Conservation (phyloP, 176 grass and related monocot genomes). For the Metroxylon sagu region DNA sequence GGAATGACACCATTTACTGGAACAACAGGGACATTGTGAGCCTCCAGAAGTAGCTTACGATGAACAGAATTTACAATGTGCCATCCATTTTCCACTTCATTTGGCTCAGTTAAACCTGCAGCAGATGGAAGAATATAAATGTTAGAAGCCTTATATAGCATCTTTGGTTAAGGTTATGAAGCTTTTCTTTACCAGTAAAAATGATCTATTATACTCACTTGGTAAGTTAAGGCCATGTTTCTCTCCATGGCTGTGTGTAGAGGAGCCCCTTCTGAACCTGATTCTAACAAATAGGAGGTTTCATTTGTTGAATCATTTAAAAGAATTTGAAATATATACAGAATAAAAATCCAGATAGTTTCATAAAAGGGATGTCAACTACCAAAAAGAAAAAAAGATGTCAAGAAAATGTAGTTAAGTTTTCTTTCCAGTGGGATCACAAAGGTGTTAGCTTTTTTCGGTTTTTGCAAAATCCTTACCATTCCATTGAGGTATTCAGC, state of each 20-base stretch:
- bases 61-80: constrained; percentile 29
- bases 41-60: constrained; percentile 44
- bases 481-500: too few species aligned
- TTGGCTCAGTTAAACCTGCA: constrained; percentile 31
- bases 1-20: constrained; percentile 27
- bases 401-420: too few species aligned
- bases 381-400: too few species aligned
- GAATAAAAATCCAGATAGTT: neutral
- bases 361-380: too few species aligned
- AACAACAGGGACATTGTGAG: constrained; percentile 62
- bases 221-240: constrained; percentile 34
- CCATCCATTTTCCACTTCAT: constrained; percentile 32
- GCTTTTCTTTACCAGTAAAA: constrained; percentile 7
- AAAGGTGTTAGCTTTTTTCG: too few species aligned
- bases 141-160: neutral
- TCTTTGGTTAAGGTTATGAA: constrained; percentile 2
- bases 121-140: constrained; percentile 10
- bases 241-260: constrained; percentile 12
- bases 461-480: too few species aligned
- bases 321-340: constrained; percentile 13
- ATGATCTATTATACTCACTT: constrained; percentile 24
- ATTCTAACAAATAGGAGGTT: constrained; percentile 18
- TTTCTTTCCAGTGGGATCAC: too few species aligned
- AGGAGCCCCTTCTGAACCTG: constrained; percentile 23
- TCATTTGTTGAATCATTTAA: constrained; percentile 16